Conservation (phyloP, 2,329 filamentous ascomycete species). For the Claviceps humidiphila region DNA sequence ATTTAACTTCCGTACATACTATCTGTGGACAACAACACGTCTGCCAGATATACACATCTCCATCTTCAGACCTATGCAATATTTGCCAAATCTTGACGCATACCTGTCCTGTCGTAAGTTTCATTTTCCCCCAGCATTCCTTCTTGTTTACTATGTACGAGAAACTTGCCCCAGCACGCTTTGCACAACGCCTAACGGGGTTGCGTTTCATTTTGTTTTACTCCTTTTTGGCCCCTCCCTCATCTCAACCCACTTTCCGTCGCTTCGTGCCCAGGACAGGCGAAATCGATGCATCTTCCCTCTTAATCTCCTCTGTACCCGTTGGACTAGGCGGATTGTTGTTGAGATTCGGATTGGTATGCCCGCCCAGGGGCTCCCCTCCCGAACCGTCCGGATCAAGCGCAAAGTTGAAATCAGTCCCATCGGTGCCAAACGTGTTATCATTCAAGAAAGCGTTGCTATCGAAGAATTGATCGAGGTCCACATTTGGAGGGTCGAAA, state of each 20-base stretch:
- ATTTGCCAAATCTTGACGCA: no score
- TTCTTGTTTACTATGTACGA: no score
- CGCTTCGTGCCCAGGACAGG: constrained; percentile 22
- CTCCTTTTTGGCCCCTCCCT: no score
- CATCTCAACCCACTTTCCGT: constrained; percentile 20
- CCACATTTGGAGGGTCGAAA: constrained; percentile 26
- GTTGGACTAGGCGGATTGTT: constrained; percentile 32
- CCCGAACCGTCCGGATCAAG: constrained; percentile 24
- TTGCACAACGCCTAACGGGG: no score
- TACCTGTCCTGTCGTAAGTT: no score
- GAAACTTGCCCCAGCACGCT: no score
- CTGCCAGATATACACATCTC: no score
- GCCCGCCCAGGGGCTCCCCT: not conserved
- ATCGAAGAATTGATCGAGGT: constrained; percentile 39
- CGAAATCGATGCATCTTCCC: constrained; percentile 24
- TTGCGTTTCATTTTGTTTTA: no score
- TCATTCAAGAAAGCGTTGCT: constrained; percentile 27
- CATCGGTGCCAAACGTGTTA: constrained; percentile 26
- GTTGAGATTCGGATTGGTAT: constrained; percentile 16
- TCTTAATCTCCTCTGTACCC: constrained; percentile 36
- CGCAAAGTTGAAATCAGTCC: constrained; percentile 38
- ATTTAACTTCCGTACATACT: no score
- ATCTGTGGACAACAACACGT: no score
- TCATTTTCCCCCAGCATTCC: no score
- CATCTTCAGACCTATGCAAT: no score